Evolutionary conservation across 1,139 yeast species (phyloP), one percentile per base, ranked within the genome.

Genomic region (Sugiyamaella neomexicana): DNA sequence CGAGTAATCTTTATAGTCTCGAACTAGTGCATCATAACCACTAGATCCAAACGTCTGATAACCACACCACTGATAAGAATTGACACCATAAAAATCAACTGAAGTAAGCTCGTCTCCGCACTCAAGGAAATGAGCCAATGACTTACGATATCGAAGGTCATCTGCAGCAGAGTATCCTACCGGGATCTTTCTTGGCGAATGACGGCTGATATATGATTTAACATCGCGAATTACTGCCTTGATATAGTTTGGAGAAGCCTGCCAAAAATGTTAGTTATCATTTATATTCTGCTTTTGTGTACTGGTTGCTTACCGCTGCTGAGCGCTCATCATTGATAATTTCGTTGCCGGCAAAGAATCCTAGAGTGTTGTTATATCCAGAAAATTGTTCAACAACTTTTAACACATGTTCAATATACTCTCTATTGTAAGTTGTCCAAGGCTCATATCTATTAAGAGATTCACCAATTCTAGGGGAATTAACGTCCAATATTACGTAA

Each of bases 131-230:
- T 82, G 78, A 2, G 97, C 89, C 53, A 90, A 75, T 0, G 96
- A 80, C 12, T 81, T 81, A 62, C 99, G 78, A 68, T 81, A 89
- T 55, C 77, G 73, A 60, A 88, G 76, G 66, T 89, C 97, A 71
- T 93, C 99, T 1, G 97, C 98, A 0, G 98, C 97, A 0, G 97
- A 86, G 70, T 93, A 93, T 0, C 99, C 98, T 36, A 93, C 93
- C 0, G 98, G 98, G 29, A 93, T 81, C 10, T 71, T 68, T 58
- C 98, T 77, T 15, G 82, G 79, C 1, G 83, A 72, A 64, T 88
- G 81, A 25, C 68, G 63, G 23, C 72, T 67, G 55, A 90, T 82
- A 68, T 86, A 93, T 44, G 73, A 71, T 69, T 91, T 91, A 73
- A 90, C 77, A 71, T 91, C 97, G 51, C 95, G 78, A 13, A 89